Evolutionary conservation across 2,329 filamentous ascomycete species (phyloP), one percentile per base, ranked within the genome.

Genomic region (Arthroderma sp.): DNA sequence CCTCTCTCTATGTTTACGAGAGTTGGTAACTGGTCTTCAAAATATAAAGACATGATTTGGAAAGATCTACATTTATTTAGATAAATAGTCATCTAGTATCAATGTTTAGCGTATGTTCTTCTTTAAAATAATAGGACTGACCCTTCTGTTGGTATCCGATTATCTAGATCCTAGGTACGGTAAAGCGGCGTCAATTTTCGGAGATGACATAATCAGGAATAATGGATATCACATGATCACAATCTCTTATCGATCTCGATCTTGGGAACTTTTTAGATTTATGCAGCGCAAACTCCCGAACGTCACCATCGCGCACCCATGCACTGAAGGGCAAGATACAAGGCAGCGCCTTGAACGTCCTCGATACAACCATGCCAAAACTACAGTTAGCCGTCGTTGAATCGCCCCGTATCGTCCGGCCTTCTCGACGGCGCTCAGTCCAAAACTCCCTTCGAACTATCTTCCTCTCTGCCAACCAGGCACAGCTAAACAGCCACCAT

Each of bases 371-470:
- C 21, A 76, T 76, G 74, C 69, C 72, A 43, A 67, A 69, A 53
- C 67, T 70, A 56, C 74, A 74, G 61, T 66, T 51, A 19, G 25
- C 69, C 7, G 68, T 75, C 61, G 66, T 66, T 23, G 73, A 74
- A 60, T 66, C 74, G n/a, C 73, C 74, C 47, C 73, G 73, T 47
- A 72, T 69, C 56, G 65, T 75, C 33, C 66, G 74, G 44, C 54
- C 58, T 28, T 56, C 58, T 5, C 38, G 52, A 13, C 52, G 35
- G 11, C 33, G 52, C 33, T 38, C 52, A 15, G 38, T 41, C 13
- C 31, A 54, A 25, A 38, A 37, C 21, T 41, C 52, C 35, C 38
- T 41, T 33, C 33, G 52, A n/a, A 23, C 35, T 7, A 38, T 41
- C 33, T 55, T 59, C 28, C 38, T 39, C 28, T 31, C 55, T 51